Evolutionary conservation across 1,284 basidiomycete genomes (phyloP).

Genomic region (Meira nashicola): DNA sequence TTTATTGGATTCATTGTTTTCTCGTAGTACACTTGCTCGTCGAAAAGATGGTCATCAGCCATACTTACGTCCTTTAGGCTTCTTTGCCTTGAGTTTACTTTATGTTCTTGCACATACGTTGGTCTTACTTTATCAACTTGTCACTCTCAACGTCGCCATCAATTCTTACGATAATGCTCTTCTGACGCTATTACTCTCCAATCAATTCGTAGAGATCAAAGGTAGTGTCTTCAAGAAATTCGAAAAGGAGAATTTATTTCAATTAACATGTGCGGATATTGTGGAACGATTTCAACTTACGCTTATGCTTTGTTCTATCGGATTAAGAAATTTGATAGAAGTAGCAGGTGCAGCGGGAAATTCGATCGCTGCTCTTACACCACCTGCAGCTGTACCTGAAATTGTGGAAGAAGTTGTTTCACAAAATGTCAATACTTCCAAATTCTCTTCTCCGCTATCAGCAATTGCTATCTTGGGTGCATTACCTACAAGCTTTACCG

Average conservation of each 20-base stretch:
- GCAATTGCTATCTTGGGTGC: slow-evolving; percentile 55
- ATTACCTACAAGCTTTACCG: slow-evolving; percentile 55
- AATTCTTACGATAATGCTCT: slow-evolving; percentile 97
- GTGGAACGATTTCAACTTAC: slow-evolving; percentile 93
- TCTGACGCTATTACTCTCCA: slow-evolving; percentile 87
- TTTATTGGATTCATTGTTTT: slow-evolving; percentile 91
- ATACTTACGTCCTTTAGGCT: slow-evolving; percentile 70
- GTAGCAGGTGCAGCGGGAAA: slow-evolving; percentile 70
- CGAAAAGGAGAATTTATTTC: slow-evolving; percentile 98
- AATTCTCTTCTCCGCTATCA: background rate
- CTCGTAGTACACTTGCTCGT: slow-evolving; percentile 75
- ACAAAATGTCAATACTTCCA: slow-evolving; percentile 15
- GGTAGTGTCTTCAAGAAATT: slow-evolving; percentile 99
- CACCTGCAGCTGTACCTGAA: slow-evolving; percentile 12
- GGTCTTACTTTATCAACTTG: slow-evolving; percentile 95
- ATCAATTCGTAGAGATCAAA: slow-evolving; percentile 99
- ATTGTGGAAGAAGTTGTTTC: background rate
- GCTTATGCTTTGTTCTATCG: slow-evolving; percentile 86
- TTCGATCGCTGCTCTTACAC: slow-evolving; percentile 5
- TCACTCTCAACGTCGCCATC: slow-evolving; percentile 92
- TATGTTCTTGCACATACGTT: slow-evolving; percentile 78
- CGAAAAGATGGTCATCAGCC: slow-evolving; percentile 55
- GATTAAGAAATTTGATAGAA: slow-evolving; percentile 91
- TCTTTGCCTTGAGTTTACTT: slow-evolving; percentile 74
- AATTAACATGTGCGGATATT: slow-evolving; percentile 83